phyloP scores from a whole-genome alignment of 2,329 filamentous ascomycete species.

The Ceratocystis colombiana region DNA sequence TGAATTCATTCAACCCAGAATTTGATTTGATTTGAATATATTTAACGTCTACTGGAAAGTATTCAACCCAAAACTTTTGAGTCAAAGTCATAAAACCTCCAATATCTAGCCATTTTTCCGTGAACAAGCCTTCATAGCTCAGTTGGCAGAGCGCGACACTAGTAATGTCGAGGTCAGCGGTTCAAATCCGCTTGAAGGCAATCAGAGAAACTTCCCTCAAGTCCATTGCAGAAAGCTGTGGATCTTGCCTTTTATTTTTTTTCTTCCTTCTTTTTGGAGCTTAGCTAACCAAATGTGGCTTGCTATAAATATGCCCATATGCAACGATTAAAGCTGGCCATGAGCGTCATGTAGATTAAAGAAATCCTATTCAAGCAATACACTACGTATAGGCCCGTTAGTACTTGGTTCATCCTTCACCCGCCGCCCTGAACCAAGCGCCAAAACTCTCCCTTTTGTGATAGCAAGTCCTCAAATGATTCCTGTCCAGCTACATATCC shows the following conservation, averaged over 20 bases:
- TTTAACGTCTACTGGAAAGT: too few species aligned
- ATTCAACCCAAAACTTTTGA: background rate
- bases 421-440: constrained; percentile 33
- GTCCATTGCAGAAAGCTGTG: background rate
- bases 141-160: constrained; percentile 20
- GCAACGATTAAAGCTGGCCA: too few species aligned
- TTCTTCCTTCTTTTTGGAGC: background rate
- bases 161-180: constrained; percentile 21
- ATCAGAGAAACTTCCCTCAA: background rate
- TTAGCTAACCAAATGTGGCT: too few species aligned
- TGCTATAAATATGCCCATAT: too few species aligned
- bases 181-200: constrained; percentile 20
- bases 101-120: background rate
- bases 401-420: background rate
- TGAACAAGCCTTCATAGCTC: constrained; percentile 15
- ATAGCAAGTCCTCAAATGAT: constrained; percentile 50
- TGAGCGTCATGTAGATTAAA: too few species aligned
- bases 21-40: too few species aligned
- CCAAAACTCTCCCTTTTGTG: constrained; percentile 38
- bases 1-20: too few species aligned
- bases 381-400: background rate
- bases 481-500: constrained; percentile 59
- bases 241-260: background rate
- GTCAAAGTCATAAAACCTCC: background rate
- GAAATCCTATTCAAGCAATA: too few species aligned